Evolutionary conservation across 1,284 basidiomycete genomes (phyloP), one percentile per base, ranked within the genome.

Genomic region (Rhodotorula sp.): DNA sequence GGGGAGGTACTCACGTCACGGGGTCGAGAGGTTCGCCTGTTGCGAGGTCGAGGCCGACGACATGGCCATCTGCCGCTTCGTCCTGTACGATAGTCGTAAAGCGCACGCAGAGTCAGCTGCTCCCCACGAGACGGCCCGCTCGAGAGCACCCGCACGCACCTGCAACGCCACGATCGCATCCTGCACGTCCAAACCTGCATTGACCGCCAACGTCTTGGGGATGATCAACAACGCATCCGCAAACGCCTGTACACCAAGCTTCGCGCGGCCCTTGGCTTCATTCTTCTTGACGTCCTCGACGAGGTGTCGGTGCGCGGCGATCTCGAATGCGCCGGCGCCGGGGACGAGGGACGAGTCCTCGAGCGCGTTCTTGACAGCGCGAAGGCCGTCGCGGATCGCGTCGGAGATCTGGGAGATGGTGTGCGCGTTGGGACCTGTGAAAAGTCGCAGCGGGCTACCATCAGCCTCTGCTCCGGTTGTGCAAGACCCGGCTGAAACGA

Each of bases 21-120:
- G 96, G 95, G 79, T 99, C 95, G 79, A 96, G 92, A 6, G 95
- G 94, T 80, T 98, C 94, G 67, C 96, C 96, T 40, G 92, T 91
- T 79, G 92, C 85, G 53, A 99, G 84, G 81, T 99, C 92, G 72
- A 99, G 81, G 34, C 96, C 96, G 70, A 96, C 94, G 51, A 87
- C 83, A 74, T 91, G 91, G 37, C 93, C 94, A 73, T 96, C 94
- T 0, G 89, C 88, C 77, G 92, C 88, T 79, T 98, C 94, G 73
- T 98, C 95, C 88, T 94, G 76, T 46, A 26, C 47, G 76, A 55
- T n/a, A 44, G 40, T 11, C 40, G 15, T 4, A 10, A 10, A 37
- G 34, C 63, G 15, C n/a, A 22, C 8, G 65, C 15, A 59, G 66
- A 57, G 64, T 70, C 61, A 60, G 37, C 53, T 28, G 2, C 28